Conservation (phyloP, 768 basidiomycete species). For the Crucibulum laeve region DNA sequence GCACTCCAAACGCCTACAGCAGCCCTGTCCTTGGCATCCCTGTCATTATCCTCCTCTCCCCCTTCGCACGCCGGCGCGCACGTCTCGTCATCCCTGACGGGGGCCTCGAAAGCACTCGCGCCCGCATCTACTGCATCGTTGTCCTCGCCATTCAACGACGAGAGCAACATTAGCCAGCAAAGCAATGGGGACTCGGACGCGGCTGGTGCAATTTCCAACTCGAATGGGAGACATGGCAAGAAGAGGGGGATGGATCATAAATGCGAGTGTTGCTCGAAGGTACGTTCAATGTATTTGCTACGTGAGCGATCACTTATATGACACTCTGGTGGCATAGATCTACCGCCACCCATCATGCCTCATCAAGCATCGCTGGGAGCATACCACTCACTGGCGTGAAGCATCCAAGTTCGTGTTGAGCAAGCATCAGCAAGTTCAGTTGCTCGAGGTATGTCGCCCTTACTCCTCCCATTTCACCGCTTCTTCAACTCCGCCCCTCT, state of each 20-base stretch:
- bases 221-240: constrained; percentile 43
- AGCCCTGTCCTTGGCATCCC: constrained; percentile 38
- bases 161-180: constrained; percentile 13
- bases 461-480: background rate
- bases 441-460: constrained; percentile 69
- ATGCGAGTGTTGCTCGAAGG: constrained; percentile 96
- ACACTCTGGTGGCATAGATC: constrained; percentile 39
- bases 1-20: constrained; percentile 26
- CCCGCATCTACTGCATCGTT: constrained; percentile 12
- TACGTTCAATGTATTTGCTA: constrained; percentile 23
- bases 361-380: constrained; percentile 98
- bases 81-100: constrained; percentile 18
- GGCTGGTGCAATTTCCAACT: constrained; percentile 30
- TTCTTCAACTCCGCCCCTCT: background rate
- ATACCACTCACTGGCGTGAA: constrained; percentile 94
- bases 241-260: constrained; percentile 84
- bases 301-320: constrained; percentile 1
- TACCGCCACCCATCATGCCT: constrained; percentile 93
- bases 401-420: constrained; percentile 85
- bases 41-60: constrained; percentile 40
- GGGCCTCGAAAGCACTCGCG: constrained; percentile 17
- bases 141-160: constrained; percentile 20
- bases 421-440: constrained; percentile 96
- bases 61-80: constrained; percentile 16
- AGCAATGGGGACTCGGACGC: constrained; percentile 9